These are phyloP conservation scores for Rhodotorula mucilaginosa DNA, from an alignment of 1,284 basidiomycete genomes.

Conservation along the genomic window DNA sequence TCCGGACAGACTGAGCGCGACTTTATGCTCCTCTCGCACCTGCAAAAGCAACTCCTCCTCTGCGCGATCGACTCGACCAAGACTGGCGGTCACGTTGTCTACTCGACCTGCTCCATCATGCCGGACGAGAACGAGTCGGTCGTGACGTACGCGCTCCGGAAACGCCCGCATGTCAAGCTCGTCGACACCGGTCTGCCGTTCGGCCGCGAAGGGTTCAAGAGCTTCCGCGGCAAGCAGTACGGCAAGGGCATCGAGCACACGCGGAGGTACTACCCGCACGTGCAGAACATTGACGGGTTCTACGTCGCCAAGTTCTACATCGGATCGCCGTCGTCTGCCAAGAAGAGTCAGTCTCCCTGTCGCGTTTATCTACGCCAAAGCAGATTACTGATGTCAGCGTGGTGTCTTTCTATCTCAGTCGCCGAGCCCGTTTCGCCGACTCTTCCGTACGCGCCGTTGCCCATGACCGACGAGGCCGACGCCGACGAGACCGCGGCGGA, in stretches of 20 bases:
- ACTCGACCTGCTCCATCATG: conserved; percentile 97
- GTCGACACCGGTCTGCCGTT: conserved; percentile 92
- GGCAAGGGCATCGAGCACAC: conserved; percentile 75
- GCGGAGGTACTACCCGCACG: conserved; percentile 82
- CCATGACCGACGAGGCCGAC: conserved; percentile 11
- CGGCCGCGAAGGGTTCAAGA: conserved; percentile 85
- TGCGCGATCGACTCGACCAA: conserved; percentile 97
- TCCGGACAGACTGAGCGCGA: conserved; percentile 79
- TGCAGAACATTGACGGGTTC: conserved; percentile 86
- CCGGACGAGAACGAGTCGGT: conserved; percentile 99
- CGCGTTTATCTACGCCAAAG: background rate
- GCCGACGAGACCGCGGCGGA: conserved; percentile 8
- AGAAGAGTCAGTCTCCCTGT: conserved; percentile 49
- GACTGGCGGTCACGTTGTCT: conserved; percentile 92
- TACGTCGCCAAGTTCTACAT: conserved; percentile 98
- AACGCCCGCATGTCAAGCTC: conserved; percentile 90
- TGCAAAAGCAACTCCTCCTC: conserved; percentile 97
- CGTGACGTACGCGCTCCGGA: conserved; percentile 95
- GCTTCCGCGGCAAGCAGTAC: conserved; percentile 85
- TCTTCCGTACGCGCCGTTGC: conserved; percentile 25
- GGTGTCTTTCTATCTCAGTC: background rate
- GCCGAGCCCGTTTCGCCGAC: conserved; percentile 25
- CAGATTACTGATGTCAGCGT: background rate
- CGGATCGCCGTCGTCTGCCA: conserved; percentile 61
- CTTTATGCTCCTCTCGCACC: conserved; percentile 87